Evolutionary conservation across 75 land plant species (phyloP), one percentile per base, ranked within the genome.

Genomic region (Selaginella moellendorffii): DNA sequence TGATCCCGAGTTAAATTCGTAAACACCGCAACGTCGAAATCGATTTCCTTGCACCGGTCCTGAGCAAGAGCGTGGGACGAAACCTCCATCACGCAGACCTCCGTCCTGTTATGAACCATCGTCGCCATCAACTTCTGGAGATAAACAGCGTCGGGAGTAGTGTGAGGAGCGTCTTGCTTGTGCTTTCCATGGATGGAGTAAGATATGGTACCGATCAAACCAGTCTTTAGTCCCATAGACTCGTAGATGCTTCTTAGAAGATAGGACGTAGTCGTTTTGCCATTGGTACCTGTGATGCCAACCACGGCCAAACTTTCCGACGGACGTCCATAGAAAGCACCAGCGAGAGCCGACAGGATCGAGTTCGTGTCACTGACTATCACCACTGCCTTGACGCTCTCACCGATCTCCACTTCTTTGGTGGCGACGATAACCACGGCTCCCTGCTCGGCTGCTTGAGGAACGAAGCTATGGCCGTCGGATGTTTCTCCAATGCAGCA

Each of bases 21-120:
- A 61, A 88, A 85, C 51, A 92, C 86, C 0, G 97, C 95, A 68
- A 92, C 74, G 69, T 92, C 96, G 68, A 85, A 85, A 73, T 92
- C 97, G 30, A 92, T 72, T 25, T 87, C 85, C 68, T 78, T 73
- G 53, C 83, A 86, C 22, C 87, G 72, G 21, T 81, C 83, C 14
- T 53, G 72, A 1, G 68, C 79, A 36, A 83, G 68, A 1, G 72
- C 84, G 31, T 81, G 79, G 21, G 83, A 79, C 14, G 96, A 85
- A 67, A 83, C 83, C 78, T 92, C 97, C 86, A 88, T 79, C 26
- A 85, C 84, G 65, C 91, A 84, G 0, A 83, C 85, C 53, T 88
- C 97, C n/a, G 83, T 77, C 25, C 89, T 86, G 64, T 85, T 88
- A 64, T 82, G 83, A 23, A 80, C 71, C 88, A 84, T 85, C 71